Evolutionary conservation across 495 filamentous ascomycete genomes (phyloP), one percentile per base, ranked within the genome.

Genomic region (Penicillium bovifimosum): DNA sequence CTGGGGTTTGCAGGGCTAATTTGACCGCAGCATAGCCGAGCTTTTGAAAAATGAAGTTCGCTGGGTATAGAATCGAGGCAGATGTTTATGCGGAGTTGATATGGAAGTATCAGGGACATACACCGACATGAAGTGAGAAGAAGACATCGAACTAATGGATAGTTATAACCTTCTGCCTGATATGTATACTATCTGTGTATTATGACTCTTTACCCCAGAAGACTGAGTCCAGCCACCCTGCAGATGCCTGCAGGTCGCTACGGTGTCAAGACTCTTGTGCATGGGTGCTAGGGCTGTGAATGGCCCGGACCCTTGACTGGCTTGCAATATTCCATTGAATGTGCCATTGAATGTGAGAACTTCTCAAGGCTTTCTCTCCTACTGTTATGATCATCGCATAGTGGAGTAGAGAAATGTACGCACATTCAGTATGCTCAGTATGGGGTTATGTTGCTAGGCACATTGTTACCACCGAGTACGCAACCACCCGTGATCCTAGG

Each of bases 401-500:
- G 35, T 54, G 44, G 52, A 47, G 44, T 38, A 47, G 34, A 41
- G 34, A 41, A 35, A 41, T 31, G 43, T 41, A 11, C 32, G 29
- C 39, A 18, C 32, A 33, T 50, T 32, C 13, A 36, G 29, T 35
- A 38, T 10, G 28, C 35, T 17, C n/a, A n/a, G n/a, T n/a, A n/a
- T 33, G 26, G 24, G 29, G 50, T 53, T 50, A 5, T 6, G 34
- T 8, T 31, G 9, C 47, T 61, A 58, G 49, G 33, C 41, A 53
- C 52, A 46, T 62, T 55, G 20, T 24, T 24, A 24, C 20, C 20
- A 62, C 44, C 8, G 29, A 2, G 59, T 59, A 67, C 61, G 66
- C 66, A 69, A 65, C 48, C 62, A 63, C 60, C 64, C 64, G 61
- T 29, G 41, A 42, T 26, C 34, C 49, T 49, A 28, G 43, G 52